phyloP scores from a whole-genome alignment of 495 filamentous ascomycete species.

The Hypoxylon trugodes region DNA sequence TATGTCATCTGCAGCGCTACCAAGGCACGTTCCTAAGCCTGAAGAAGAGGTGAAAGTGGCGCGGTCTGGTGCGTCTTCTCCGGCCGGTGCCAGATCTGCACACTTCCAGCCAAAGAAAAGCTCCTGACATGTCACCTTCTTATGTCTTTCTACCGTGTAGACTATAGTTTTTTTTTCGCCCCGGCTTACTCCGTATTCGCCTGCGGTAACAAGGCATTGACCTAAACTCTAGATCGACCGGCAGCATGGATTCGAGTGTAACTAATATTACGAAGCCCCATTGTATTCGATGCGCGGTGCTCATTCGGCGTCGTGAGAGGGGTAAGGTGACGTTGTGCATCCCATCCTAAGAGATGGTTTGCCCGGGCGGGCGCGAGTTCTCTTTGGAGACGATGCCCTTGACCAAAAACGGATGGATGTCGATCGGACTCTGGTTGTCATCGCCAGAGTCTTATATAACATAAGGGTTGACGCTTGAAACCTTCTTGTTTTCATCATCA shows the following conservation, averaged over 20 bases:
- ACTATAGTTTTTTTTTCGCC: constrained; percentile 4
- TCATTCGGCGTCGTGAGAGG: constrained; percentile 33
- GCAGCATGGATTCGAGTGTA: constrained; percentile 15
- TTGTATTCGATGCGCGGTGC: constrained; percentile 4
- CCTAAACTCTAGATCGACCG: constrained; percentile 28
- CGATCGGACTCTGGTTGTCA: not conserved
- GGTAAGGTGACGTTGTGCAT: constrained; percentile 41
- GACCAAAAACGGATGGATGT: not conserved
- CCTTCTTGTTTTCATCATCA: constrained; percentile 9
- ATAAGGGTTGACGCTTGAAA: constrained; percentile 3
- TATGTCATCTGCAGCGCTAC: constrained; percentile 17
- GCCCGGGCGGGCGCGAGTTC: constrained; percentile 26
- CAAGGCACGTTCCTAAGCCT: constrained; percentile 5
- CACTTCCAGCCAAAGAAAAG: constrained; percentile 24
- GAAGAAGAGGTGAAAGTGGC: constrained; percentile 6
- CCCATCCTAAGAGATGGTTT: constrained; percentile 4
- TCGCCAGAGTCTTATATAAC: constrained; percentile 11
- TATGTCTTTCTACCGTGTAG: too few species aligned
- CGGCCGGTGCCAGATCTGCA: constrained; percentile 24
- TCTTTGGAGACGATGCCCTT: not conserved
- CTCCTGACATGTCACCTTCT: constrained; percentile 24
- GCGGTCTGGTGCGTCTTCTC: constrained; percentile 20
- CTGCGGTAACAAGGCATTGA: constrained; percentile 6
- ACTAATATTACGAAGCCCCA: not conserved
- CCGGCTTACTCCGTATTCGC: constrained; percentile 25